Evolutionary conservation across 2,329 filamentous ascomycete genomes (phyloP).

Genomic region (Epichloe gansuensis): DNA sequence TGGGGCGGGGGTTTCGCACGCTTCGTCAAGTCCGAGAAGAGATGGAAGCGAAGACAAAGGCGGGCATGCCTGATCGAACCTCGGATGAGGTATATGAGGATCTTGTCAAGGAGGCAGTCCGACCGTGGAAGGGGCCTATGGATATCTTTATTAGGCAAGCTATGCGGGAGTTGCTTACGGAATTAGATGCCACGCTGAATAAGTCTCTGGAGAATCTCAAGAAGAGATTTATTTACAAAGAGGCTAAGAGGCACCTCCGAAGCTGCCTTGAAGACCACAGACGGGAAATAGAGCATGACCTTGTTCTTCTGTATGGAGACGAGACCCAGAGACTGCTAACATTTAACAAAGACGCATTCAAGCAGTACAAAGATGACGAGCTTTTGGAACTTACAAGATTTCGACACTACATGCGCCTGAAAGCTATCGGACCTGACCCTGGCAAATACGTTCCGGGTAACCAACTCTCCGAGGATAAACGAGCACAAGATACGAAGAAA

Average conservation of each 20-base stretch:
- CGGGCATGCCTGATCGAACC: constrained; percentile 46
- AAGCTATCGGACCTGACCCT: constrained; percentile 21
- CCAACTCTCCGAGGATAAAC: constrained; percentile 36
- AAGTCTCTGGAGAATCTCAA: constrained; percentile 34
- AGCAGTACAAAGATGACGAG: constrained; percentile 34
- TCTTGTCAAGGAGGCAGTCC: constrained; percentile 43
- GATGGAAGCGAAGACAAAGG: constrained; percentile 40
- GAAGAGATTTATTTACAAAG: constrained; percentile 37
- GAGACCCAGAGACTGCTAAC: constrained; percentile 47
- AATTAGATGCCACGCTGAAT: constrained; percentile 34
- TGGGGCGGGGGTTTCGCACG: constrained; percentile 31
- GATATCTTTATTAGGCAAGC: constrained; percentile 34
- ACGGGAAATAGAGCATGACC: constrained; percentile 22
- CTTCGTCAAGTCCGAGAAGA: constrained; percentile 40
- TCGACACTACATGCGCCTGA: constrained; percentile 38
- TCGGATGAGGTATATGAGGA: constrained; percentile 48
- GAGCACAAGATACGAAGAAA: constrained; percentile 28
- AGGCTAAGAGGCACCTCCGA: constrained; percentile 30
- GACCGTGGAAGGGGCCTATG: constrained; percentile 45
- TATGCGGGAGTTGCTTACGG: constrained; percentile 33
- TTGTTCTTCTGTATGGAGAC: constrained; percentile 35
- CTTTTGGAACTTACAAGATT: constrained; percentile 31
- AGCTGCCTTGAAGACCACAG: constrained; percentile 31
- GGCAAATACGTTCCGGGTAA: constrained; percentile 5
- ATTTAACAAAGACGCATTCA: constrained; percentile 37